Base-by-base conservation (phyloP, 176 grass and related monocot species). In the Pontederia paniculata region DNA sequence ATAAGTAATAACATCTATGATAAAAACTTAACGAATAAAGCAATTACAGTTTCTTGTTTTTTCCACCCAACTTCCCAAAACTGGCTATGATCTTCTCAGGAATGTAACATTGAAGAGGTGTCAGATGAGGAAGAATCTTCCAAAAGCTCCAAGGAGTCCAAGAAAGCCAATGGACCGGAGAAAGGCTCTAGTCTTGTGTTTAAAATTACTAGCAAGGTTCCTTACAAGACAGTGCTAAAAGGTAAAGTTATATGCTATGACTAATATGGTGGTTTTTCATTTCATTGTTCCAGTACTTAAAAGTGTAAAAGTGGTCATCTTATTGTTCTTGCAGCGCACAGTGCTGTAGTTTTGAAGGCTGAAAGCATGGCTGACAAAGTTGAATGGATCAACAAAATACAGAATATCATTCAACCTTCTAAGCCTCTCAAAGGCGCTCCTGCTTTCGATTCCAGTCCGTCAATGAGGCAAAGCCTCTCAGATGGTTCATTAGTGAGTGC, bases 151-250 rank as follows among this genome's bases (percentile, higher is more conserved):
- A 95, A 95, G 67, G 84, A 85, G 41, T 77, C 73, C 25, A 95
- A 88, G 68, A 88, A 66, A 66, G 53, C 69, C 59, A 83, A 77
- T 21, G 58, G 52, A 44, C 19, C 81, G 66, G 79, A 85, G 65
- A 88, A 81, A 73, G 58, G 70, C 47, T 50, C 71, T 42, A 72
- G 57, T 54, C 78, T 82, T 44, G 52, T 73, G 17, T 95, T 95
- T 66, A 95, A 88, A 61, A 81, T 95, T 58, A 88, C 81, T 69
- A 72, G 78, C 50, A 87, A 81, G 54, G 53, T 88, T 77, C 68
- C 80, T 43, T 88, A 95, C 55, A 95, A 88, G 81, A 88, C 82
- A 76, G 81, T 95, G 51, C 77, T 95, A 52, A 95, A 95, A 84
- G 82, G 89, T 88, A 85, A 56, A 11, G 15, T 67, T 1, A 12